Conservation (phyloP, 2,329 filamentous ascomycete genomes). For the Boeremia exigua region DNA sequence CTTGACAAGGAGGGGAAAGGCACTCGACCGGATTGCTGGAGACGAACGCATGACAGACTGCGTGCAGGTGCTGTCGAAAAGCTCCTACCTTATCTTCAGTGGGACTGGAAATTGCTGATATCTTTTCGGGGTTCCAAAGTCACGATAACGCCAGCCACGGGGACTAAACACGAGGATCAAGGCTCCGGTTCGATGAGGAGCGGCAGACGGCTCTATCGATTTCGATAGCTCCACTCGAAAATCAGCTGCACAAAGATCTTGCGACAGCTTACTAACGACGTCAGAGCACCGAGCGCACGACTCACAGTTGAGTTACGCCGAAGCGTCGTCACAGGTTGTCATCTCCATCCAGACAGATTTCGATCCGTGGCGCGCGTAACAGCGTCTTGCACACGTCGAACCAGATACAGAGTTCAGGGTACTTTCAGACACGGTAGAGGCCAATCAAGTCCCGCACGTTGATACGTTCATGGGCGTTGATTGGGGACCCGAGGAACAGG, state of each 20-base stretch:
- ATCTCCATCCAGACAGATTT: constrained; percentile 15
- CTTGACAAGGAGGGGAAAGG: constrained; percentile 10
- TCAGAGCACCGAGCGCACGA: constrained; percentile 15
- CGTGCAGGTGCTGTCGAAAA: constrained; percentile 4
- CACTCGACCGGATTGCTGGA: constrained; percentile 3
- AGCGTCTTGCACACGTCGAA: constrained; percentile 12
- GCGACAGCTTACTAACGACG: constrained; percentile 19
- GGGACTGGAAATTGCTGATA: constrained; percentile 9
- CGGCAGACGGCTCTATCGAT: constrained; percentile 10
- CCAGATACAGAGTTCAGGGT: constrained; percentile 10
- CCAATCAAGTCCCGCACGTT: constrained; percentile 21
- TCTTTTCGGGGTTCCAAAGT: background rate
- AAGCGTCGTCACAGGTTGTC: constrained; percentile 15
- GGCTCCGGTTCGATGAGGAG: constrained; percentile 1
- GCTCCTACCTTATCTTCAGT: constrained; percentile 10
- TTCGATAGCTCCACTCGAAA: constrained; percentile 14
- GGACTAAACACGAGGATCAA: constrained; percentile 1
- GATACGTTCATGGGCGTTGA: constrained; percentile 7
- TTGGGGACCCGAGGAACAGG: constrained; percentile 11
- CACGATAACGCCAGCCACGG: constrained; percentile 12
- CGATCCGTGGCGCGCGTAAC: constrained; percentile 19
- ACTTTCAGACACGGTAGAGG: constrained; percentile 1
- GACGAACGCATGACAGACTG: constrained; percentile 4
- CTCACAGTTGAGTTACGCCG: constrained; percentile 15
- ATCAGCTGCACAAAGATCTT: constrained; percentile 15